Evolutionary conservation across 257 asterid species (phyloP).

Genomic region (Ophiorrhiza pumila): DNA sequence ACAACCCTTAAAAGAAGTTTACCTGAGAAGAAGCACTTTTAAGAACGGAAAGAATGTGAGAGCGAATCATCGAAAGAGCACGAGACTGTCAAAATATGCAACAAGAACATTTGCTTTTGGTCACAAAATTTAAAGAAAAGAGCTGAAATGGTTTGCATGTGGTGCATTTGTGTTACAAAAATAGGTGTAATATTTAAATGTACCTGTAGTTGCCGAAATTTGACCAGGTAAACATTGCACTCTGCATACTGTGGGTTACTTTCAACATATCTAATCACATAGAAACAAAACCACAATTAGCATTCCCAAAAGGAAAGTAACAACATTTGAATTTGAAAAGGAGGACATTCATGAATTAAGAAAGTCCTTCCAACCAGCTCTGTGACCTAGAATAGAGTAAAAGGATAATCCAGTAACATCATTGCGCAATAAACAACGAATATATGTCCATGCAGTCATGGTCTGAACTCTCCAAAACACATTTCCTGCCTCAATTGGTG

Average conservation of each 20-base stretch:
- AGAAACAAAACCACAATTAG: conserved; percentile 12
- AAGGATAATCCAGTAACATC: not conserved
- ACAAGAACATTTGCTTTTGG: conserved; percentile 1
- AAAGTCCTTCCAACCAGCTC: not conserved
- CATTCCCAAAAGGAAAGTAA: conserved; percentile 2
- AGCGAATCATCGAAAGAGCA: conserved; percentile 94
- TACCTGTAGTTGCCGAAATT: conserved; percentile 99
- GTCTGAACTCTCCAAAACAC: not conserved
- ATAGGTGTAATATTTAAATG: conserved; percentile 12
- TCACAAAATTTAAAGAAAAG: conserved; percentile 5
- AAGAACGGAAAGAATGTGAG: conserved; percentile 80
- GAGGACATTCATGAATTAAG: not conserved
- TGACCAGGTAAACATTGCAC: conserved; percentile 94
- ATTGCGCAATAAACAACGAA: not conserved
- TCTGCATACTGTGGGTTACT: conserved; percentile 97
- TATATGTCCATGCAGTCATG: not conserved
- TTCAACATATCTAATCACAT: conserved; percentile 77
- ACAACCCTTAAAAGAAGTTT: conserved; percentile 19
- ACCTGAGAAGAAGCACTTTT: conserved; percentile 95
- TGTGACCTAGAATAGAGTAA: not conserved
- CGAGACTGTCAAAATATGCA: conserved; percentile 62
- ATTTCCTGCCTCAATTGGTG: not conserved
- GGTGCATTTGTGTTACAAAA: conserved; percentile 13
- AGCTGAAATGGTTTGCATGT: not conserved
- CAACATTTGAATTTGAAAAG: not conserved